Base-by-base conservation (phyloP, 305 asterid genomes). In the Salvia sclarea region DNA sequence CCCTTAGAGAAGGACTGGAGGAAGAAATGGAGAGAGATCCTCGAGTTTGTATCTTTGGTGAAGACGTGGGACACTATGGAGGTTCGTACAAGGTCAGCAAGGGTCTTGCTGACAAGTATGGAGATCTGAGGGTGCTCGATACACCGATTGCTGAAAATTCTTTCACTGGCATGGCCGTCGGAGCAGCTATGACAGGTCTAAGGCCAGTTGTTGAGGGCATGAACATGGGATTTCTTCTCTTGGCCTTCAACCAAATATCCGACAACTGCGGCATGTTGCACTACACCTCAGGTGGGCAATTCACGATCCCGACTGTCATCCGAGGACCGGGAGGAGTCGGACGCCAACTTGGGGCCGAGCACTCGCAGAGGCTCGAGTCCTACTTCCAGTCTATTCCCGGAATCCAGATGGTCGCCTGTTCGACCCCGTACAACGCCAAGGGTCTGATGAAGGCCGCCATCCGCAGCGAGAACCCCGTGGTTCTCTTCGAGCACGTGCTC, bases 311-410 rank as follows among this genome's bases (percentile, higher is more conserved):
- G 12, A 79, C 88, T 0, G 96, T 89, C 44, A 87, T 89, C 66
- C 90, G 96, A 20, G 96, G 96, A 14, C 96, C 96, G 1, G 96
- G 96, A 43, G 96, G 96, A 22, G 96, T 89, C 0, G 96, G 96
- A 6, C 88, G 96, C 70, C 96, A 89, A 52, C 91, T 89, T 0
- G 96, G 96, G 13, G 96, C 96, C 0, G 96, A 89, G 73, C 96
- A 89, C 60, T 89, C 96, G 1, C 96, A 89, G 63, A 82, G 94
- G 58, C 94, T 89, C 0, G 96, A 89, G 69, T 89, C 96, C 43
- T 89, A 89, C 62, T 89, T 89, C 69, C 96, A 87, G 68, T 89
- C 96, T 7, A 87, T 89, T 22, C 96, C 96, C 3, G 92, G 96
- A 40, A 89, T 89, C 47, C 96, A 89, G 56, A 78, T 89, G 89